Percentiles rank a stretch among this genome's conserved stretches.
phyloP scores from a whole-genome alignment of 2,329 filamentous ascomycete genomes.

The Chaetomiaceae sp. region DNA sequence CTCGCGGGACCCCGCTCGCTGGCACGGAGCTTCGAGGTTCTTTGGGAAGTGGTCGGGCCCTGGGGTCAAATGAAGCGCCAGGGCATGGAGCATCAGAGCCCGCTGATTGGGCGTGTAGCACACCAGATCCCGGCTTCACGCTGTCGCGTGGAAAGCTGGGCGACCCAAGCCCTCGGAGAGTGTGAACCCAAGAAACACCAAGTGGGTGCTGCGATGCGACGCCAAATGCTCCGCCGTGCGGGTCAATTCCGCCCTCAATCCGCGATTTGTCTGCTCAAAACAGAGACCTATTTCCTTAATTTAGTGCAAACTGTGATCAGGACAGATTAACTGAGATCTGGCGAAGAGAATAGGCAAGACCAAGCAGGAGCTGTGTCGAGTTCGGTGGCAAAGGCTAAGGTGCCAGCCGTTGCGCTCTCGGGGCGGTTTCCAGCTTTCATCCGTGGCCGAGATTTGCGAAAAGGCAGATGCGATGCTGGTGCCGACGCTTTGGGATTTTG shows the following conservation, averaged over 20 bases:
- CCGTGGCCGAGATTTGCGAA: background rate
- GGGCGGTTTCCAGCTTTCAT: background rate
- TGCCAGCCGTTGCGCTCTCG: background rate
- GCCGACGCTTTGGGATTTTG: conserved; percentile 11
- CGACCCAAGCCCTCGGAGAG: conserved; percentile 23
- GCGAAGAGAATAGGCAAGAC: too few species aligned
- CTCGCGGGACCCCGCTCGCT: background rate
- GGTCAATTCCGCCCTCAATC: background rate
- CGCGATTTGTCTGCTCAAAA: too few species aligned
- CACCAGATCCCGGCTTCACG: background rate
- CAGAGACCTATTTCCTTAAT: too few species aligned
- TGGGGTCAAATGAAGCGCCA: conserved; percentile 2
- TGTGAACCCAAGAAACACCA: background rate
- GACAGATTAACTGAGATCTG: too few species aligned
- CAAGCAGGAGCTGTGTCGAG: too few species aligned
- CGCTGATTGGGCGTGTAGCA: conserved; percentile 1
- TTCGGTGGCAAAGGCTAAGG: too few species aligned
- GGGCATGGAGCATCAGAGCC: background rate
- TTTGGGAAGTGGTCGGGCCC: background rate
- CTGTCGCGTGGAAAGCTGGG: conserved; percentile 6
- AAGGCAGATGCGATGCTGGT: background rate
- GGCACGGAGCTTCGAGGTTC: background rate
- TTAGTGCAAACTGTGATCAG: too few species aligned
- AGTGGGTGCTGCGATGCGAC: too few species aligned
- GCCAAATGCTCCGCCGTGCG: too few species aligned